Evolutionary conservation across 108 stramenopile species (phyloP).

Genomic region (Chaetoceros muelleri): DNA sequence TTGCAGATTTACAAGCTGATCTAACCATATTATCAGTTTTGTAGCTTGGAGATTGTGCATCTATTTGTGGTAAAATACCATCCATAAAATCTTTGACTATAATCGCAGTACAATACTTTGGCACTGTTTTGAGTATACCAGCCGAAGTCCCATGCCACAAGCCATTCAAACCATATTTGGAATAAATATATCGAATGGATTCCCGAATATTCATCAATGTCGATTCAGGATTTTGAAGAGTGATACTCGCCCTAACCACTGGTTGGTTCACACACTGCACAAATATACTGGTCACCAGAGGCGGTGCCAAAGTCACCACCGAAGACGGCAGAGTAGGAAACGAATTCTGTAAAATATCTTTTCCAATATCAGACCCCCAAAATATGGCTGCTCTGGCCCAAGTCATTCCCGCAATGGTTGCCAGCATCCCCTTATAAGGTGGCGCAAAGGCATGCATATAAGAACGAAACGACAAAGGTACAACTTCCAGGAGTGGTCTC

Average conservation of each 20-base stretch:
- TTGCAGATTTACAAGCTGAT: conserved; percentile 78
- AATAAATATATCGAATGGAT: conserved; percentile 67
- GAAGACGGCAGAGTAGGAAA: conserved; percentile 4
- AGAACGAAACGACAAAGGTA: conserved; percentile 16
- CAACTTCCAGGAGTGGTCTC: conserved; percentile 15
- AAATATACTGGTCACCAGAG: conserved; percentile 59
- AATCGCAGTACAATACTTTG: conserved; percentile 93
- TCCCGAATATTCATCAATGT: conserved; percentile 47
- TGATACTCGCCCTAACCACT: conserved; percentile 84
- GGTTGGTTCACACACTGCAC: conserved; percentile 95
- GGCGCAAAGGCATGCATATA: conserved; percentile 88
- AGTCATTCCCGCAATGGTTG: conserved; percentile 90
- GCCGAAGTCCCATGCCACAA: conserved; percentile 91
- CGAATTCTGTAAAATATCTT: conserved; percentile 24
- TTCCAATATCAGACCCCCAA: conserved; percentile 83
- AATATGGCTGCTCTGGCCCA: conserved; percentile 97
- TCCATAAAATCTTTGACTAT: conserved; percentile 84
- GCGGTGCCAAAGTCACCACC: conserved; percentile 63
- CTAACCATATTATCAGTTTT: conserved; percentile 55
- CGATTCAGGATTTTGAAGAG: conserved; percentile 81
- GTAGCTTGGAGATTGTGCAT: conserved; percentile 40
- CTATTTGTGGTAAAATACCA: conserved; percentile 34
- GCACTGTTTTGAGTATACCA: conserved; percentile 96
- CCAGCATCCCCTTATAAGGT: conserved; percentile 88
- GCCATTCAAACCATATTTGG: conserved; percentile 56